phyloP scores from a whole-genome alignment of 768 basidiomycete genomes.

The Amanita brunnescens region DNA sequence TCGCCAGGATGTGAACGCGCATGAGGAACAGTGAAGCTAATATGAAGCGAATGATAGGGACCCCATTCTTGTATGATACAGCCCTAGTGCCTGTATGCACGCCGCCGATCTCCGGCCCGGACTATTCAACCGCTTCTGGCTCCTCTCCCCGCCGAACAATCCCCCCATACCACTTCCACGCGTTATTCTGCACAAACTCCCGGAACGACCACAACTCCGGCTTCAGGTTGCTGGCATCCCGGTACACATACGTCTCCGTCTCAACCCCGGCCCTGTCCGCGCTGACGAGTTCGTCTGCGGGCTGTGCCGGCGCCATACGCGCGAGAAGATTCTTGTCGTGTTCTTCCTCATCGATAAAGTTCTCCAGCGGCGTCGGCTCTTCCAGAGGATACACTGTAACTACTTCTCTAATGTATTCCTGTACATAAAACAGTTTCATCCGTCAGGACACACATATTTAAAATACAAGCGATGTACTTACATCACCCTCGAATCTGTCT shows the following conservation, averaged over 20 bases:
- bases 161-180: slow-evolving; percentile 67
- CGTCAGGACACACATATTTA: background rate
- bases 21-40: slow-evolving; percentile 12
- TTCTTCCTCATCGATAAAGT: background rate
- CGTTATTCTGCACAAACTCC: slow-evolving; percentile 68
- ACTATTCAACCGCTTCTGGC: too few relatives aligned
- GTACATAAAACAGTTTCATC: background rate
- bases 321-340: slow-evolving; percentile 25
- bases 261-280: slow-evolving; percentile 20
- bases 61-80: background rate
- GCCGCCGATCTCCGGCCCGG: slow-evolving; percentile 41
- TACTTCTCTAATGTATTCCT: slow-evolving; percentile 65
- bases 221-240: slow-evolving; percentile 34
- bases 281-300: slow-evolving; percentile 19
- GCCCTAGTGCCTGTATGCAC: background rate
- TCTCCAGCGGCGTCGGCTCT: slow-evolving; percentile 24
- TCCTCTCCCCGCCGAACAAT: slow-evolving; percentile 22
- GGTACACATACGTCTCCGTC: slow-evolving; percentile 75
- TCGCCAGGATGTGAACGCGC: slow-evolving; percentile 8
- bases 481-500: slow-evolving; percentile 79
- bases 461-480: too few relatives aligned
- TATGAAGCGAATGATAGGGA: too few relatives aligned
- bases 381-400: slow-evolving; percentile 53
- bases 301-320: slow-evolving; percentile 32
- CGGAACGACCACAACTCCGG: slow-evolving; percentile 72